Evolutionary conservation across 2,329 filamentous ascomycete genomes (phyloP).

Genomic region (Diaporthe citrichinensis): DNA sequence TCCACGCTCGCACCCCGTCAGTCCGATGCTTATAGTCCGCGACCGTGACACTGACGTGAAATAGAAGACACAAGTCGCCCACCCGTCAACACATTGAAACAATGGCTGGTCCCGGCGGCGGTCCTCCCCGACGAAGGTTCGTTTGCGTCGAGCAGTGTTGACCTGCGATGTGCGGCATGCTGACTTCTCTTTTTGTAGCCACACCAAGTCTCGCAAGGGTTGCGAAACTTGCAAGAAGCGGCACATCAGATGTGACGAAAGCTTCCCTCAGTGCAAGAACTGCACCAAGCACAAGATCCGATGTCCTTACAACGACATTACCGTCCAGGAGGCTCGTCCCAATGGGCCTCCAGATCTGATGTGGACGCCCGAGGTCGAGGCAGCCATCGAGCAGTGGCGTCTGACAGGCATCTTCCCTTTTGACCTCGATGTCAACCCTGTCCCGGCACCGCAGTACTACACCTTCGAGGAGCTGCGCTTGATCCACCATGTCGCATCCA

Average conservation of each 20-base stretch:
- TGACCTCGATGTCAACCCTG: slow-evolving; percentile 82
- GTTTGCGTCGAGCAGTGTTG: slow-evolving; percentile 45
- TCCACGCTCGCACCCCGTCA: neutral
- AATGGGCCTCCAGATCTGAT: slow-evolving; percentile 78
- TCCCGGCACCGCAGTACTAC: slow-evolving; percentile 79
- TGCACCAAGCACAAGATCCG: slow-evolving; percentile 99
- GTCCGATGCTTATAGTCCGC: too few relatives aligned
- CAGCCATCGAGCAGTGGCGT: slow-evolving; percentile 85
- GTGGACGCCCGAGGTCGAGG: slow-evolving; percentile 89
- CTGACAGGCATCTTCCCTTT: slow-evolving; percentile 89
- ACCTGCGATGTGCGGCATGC: slow-evolving; percentile 35
- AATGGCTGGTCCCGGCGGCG: slow-evolving; percentile 96
- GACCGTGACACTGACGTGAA: neutral
- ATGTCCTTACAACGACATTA: slow-evolving; percentile 96
- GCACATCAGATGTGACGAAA: slow-evolving; percentile 98
- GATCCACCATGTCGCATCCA: slow-evolving; percentile 89
- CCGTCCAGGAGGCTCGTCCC: slow-evolving; percentile 74
- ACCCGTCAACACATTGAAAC: slow-evolving; percentile 46
- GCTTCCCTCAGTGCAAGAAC: slow-evolving; percentile 98
- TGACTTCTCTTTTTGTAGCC: slow-evolving; percentile 68
- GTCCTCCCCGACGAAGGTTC: slow-evolving; percentile 82
- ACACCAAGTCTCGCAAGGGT: slow-evolving; percentile 98
- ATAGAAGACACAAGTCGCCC: neutral
- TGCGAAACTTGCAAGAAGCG: slow-evolving; percentile 98
- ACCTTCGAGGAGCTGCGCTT: slow-evolving; percentile 85